Percentiles rank a stretch among this genome's conserved stretches.
phyloP scores from a whole-genome alignment of 495 filamentous ascomycete genomes.

The Staphylotrichum longicolle region DNA sequence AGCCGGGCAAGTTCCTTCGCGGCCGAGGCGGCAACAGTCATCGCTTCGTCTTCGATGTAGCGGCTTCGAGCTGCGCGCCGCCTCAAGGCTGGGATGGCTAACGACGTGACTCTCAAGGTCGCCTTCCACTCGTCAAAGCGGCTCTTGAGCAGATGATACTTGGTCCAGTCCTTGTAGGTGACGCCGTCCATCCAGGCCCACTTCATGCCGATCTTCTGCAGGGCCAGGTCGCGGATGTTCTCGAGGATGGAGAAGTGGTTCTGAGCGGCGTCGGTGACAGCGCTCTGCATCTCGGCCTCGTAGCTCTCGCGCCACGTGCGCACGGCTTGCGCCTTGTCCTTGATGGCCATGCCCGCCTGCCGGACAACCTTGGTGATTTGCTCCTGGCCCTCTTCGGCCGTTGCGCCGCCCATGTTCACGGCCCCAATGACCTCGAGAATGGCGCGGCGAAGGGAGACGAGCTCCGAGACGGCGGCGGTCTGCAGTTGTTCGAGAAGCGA shows the following conservation, averaged over 20 bases:
- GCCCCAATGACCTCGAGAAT: conserved; percentile 62
- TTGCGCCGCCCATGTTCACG: conserved; percentile 42
- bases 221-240: conserved; percentile 77
- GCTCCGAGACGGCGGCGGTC: conserved; percentile 57
- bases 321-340: conserved; percentile 76
- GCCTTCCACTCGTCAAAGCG: conserved; percentile 82
- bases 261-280: conserved; percentile 72
- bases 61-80: conserved; percentile 65
- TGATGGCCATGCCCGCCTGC: conserved; percentile 70
- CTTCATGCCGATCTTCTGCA: conserved; percentile 94
- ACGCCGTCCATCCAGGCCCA: conserved; percentile 97
- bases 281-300: conserved; percentile 63
- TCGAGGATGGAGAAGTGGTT: conserved; percentile 82
- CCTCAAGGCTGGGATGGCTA: conserved; percentile 66
- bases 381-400: conserved; percentile 59
- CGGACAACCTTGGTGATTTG: conserved; percentile 63
- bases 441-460: conserved; percentile 62
- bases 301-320: conserved; percentile 75
- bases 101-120: conserved; percentile 71
- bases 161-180: conserved; percentile 93
- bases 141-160: conserved; percentile 80
- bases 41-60: conserved; percentile 70
- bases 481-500: conserved; percentile 67
- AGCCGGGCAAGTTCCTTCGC: conserved; percentile 80
- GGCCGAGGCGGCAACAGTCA: conserved; percentile 73